Percentiles rank a stretch among this genome's conserved stretches.
Conservation (phyloP, 805 yeast species). For the Saturnispora galanensis region DNA sequence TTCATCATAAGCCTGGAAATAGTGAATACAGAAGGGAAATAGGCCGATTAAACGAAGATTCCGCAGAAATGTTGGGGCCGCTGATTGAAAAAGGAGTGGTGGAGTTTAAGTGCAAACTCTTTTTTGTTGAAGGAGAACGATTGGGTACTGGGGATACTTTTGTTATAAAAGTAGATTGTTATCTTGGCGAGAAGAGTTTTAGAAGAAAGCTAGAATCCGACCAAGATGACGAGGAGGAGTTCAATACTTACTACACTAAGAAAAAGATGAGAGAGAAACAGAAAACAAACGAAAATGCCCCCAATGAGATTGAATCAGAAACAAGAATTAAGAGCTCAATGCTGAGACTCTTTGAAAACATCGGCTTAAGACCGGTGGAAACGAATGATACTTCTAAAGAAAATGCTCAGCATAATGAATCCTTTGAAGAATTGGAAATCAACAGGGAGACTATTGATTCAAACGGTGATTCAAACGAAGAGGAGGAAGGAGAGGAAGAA, state of each 20-base stretch:
- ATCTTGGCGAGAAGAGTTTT: conserved; percentile 24
- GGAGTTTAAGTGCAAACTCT: conserved; percentile 44
- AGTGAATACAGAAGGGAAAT: conserved; percentile 40
- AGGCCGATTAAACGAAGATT: conserved; percentile 66
- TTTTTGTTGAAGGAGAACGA: conserved; percentile 43
- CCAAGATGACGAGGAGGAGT: conserved; percentile 23
- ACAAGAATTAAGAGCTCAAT: conserved; percentile 8
- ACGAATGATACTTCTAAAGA: not conserved
- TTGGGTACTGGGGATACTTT: conserved; percentile 72
- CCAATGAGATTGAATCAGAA: conserved; percentile 9
- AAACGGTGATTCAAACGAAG: not conserved
- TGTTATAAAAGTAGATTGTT: conserved; percentile 60
- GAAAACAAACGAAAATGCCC: not conserved
- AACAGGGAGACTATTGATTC: conserved; percentile 8
- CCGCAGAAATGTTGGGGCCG: conserved; percentile 58
- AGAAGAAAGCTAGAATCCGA: not conserved
- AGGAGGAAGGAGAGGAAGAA: conserved; percentile 4
- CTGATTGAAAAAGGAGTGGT: conserved; percentile 48
- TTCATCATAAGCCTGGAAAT: conserved; percentile 15
- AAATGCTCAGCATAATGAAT: conserved; percentile 4
- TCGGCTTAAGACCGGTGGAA: conserved; percentile 8
- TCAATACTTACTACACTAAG: conserved; percentile 1
- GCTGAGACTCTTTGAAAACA: conserved; percentile 12
- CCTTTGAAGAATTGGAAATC: conserved; percentile 13
- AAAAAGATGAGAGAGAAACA: not conserved